Conservation (phyloP, 768 basidiomycete species). For the Chlorophyllum brunneum region DNA sequence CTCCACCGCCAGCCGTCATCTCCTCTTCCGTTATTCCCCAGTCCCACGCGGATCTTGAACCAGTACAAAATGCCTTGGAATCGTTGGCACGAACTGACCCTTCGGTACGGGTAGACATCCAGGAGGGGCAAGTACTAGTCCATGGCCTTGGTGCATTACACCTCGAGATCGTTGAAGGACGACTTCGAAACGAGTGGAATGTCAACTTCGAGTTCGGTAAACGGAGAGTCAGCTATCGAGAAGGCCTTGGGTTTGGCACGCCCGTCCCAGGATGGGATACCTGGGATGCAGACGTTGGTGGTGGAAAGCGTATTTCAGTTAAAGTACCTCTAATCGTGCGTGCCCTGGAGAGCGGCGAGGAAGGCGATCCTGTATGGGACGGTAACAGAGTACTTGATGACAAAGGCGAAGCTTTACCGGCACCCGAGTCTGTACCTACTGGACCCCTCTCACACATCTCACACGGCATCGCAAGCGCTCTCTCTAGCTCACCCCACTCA, state of each 20-base stretch:
- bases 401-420: constrained; percentile 45
- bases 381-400: constrained; percentile 69
- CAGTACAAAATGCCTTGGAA: constrained; percentile 72
- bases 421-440: constrained; percentile 45
- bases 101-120: constrained; percentile 74
- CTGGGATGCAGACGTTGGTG: constrained; percentile 60
- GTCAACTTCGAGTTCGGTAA: constrained; percentile 73
- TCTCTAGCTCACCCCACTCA: constrained; percentile 79
- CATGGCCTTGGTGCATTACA: constrained; percentile 85
- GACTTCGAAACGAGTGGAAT: constrained; percentile 77
- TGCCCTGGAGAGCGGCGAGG: constrained; percentile 49
- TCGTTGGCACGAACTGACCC: constrained; percentile 82
- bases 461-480: constrained; percentile 64
- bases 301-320: constrained; percentile 49
- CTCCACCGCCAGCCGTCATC: constrained; percentile 80
- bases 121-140: constrained; percentile 80
- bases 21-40: constrained; percentile 79
- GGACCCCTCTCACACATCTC: constrained; percentile 53
- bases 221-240: constrained; percentile 79
- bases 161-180: constrained; percentile 84
- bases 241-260: constrained; percentile 39
- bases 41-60: constrained; percentile 72
- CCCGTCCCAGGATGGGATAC: constrained; percentile 31
- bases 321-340: constrained; percentile 53
- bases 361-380: constrained; percentile 68